Conservation (phyloP, 1,284 basidiomycete species). For the Pascua sp. region DNA sequence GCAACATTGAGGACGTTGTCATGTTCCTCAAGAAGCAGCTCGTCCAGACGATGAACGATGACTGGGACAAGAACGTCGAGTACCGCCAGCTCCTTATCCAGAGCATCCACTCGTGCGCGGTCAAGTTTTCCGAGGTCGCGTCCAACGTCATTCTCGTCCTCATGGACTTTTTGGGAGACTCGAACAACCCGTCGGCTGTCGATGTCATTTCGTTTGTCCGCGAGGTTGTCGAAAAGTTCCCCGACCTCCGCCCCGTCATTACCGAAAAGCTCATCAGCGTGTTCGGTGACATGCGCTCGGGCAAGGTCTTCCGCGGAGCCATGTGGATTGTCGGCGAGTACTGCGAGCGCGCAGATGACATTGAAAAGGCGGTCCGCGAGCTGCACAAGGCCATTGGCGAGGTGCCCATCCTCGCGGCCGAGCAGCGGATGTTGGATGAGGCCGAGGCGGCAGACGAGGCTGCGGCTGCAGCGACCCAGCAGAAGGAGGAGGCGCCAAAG, state of each 20-base stretch:
- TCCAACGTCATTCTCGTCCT: constrained; percentile 93
- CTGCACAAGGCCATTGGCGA: constrained; percentile 88
- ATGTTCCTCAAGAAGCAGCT: constrained; percentile 97
- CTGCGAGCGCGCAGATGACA: constrained; percentile 62
- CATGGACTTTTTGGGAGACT: constrained; percentile 98
- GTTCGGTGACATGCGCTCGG: constrained; percentile 87
- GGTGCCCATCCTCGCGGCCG: constrained; percentile 89
- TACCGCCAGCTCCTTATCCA: constrained; percentile 97
- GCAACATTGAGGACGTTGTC: constrained; percentile 98
- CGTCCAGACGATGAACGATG: constrained; percentile 83
- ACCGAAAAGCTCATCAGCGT: constrained; percentile 82
- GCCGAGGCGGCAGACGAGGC: constrained; percentile 58
- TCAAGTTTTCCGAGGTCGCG: constrained; percentile 97
- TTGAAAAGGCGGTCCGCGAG: constrained; percentile 72
- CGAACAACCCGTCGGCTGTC: constrained; percentile 89
- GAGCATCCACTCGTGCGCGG: constrained; percentile 92
- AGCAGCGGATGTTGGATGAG: constrained; percentile 76
- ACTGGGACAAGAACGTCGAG: constrained; percentile 73
- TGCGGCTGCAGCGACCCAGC: constrained; percentile 30
- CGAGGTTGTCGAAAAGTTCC: constrained; percentile 98
- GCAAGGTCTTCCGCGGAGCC: constrained; percentile 94
- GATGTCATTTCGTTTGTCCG: constrained; percentile 95
- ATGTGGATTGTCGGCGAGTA: constrained; percentile 99
- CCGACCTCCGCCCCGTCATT: constrained; percentile 75
- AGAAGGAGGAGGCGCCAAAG: constrained; percentile 48